Base-by-base conservation (phyloP, 2,329 filamentous ascomycete genomes). In the Xylariomycetidae sp. region DNA sequence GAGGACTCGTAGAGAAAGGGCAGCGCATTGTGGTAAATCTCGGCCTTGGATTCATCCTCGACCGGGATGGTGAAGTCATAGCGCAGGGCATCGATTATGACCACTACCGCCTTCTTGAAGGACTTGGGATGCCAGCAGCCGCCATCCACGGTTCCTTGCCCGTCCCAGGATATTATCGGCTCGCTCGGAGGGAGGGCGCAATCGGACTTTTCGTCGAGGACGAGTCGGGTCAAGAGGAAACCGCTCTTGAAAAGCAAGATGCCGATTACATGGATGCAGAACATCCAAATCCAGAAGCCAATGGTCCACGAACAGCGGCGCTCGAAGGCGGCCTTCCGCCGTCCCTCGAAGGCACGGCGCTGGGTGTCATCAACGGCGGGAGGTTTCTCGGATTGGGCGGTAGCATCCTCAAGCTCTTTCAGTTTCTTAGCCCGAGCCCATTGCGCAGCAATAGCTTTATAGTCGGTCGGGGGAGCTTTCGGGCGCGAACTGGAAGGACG, bases 51-150 rank as follows among this genome's bases (percentile, higher is more conserved):
- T 47, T 70, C 60, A 37, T 74, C 64, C 27, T 68, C 63, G 39
- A 83, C 81, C 1, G 92, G 92, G 9, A 96, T 77, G 0, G 90
- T 93, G 50, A 98, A 98, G 60, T 98, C 92, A 62, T 98, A 98
- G 39, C 92, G 82, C 38, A 98, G 71, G 33, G 92, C 92, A 59
- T 98, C 92, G 37, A 98, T 83, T 31, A 98, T 67, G 35, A 98
- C 75, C 16, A 98, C 74, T 29, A 98, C 80, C 9, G 90, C 89
- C 56, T 89, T 92, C 42, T 94, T 77, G 56, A 96, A 98, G 2
- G 79, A 85, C 64, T 87, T 94, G 20, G 88, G 86, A 57, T 96
- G 88, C 92, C 92, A 98, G 70, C 92, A 98, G 44, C 92, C 92
- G 37, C 72, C 68, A 15, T 75, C 63, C 3, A 65, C 58, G 12